phyloP scores from a whole-genome alignment of 176 grass and related monocot species.

The Hordeum vulgare region MorexV3_pseudomolecules_assembly NC_058522.1:311058221-311058720 shows the following conservation, averaged over 20 bases:
- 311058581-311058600: background rate
- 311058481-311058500: background rate
- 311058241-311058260: constrained; percentile 45
- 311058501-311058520: background rate
- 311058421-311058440: background rate
- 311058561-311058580: background rate
- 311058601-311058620: background rate
- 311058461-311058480: background rate
- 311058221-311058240: constrained; percentile 97
- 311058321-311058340: background rate
- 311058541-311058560: background rate
- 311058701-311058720: background rate
- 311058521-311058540: background rate
- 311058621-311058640: background rate
- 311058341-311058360: background rate
- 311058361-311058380: background rate
- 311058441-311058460: background rate
- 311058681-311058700: background rate
- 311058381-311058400: background rate
- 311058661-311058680: background rate
- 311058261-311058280: background rate
- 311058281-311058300: background rate
- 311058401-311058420: background rate
- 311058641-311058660: background rate
- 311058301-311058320: background rate